Evolutionary conservation across 2,329 filamentous ascomycete genomes (phyloP).

Genomic region (Penicillium sp.): DNA sequence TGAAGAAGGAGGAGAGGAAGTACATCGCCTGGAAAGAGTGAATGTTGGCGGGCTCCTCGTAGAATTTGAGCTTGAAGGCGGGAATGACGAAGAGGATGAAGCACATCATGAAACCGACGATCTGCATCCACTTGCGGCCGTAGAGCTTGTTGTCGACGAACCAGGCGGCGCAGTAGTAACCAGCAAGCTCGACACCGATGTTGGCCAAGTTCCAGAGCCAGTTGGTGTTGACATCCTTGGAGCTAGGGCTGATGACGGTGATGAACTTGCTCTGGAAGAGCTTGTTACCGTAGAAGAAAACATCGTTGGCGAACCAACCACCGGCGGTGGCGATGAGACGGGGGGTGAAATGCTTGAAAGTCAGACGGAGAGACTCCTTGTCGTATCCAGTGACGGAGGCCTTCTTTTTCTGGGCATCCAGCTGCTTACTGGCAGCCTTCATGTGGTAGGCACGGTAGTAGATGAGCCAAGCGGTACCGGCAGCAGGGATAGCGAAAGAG

Average conservation of each 20-base stretch:
- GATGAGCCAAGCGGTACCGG: conserved; percentile 87
- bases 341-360: conserved; percentile 77
- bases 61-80: conserved; percentile 83
- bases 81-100: conserved; percentile 93
- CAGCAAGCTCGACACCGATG: conserved; percentile 75
- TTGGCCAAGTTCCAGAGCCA: conserved; percentile 95
- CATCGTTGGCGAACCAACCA: conserved; percentile 92
- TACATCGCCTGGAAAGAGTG: conserved; percentile 95
- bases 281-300: conserved; percentile 99
- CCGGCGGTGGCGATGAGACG: conserved; percentile 83
- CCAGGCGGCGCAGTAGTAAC: conserved; percentile 86
- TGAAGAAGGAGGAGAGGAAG: conserved; percentile 96
- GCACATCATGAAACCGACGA: conserved; percentile 85
- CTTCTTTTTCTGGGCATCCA: conserved; percentile 82
- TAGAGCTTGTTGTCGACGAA: conserved; percentile 95
- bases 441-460: conserved; percentile 97
- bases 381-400: conserved; percentile 88
- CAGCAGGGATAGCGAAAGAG: conserved; percentile 84
- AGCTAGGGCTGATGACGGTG: conserved; percentile 67
- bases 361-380: conserved; percentile 71
- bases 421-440: conserved; percentile 78
- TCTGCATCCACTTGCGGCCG: conserved; percentile 94
- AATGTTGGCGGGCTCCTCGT: conserved; percentile 67
- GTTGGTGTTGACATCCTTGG: conserved; percentile 71
- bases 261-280: conserved; percentile 92